These are phyloP conservation scores for Anethum foeniculum DNA, from an alignment of 140 eudicot species.

Conservation along the genomic window DNA sequence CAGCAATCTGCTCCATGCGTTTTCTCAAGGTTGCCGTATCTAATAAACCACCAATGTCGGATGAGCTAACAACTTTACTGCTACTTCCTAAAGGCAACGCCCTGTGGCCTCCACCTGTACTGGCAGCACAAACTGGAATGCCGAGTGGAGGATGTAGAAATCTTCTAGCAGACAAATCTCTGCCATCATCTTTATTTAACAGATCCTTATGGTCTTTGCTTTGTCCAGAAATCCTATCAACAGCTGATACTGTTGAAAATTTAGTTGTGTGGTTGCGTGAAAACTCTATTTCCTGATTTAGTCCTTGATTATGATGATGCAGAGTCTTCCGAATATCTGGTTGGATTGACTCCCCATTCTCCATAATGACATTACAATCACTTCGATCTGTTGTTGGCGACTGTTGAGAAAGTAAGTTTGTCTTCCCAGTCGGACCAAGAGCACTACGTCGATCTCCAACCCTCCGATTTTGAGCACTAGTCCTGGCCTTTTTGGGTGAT, in stretches of 20 bases:
- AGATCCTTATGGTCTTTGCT: slow-evolving; percentile 33
- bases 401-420: slow-evolving; percentile 30
- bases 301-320: slow-evolving; percentile 42
- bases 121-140: slow-evolving; percentile 51
- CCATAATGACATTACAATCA: slow-evolving; percentile 30
- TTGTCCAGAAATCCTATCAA: slow-evolving; percentile 31
- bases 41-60: slow-evolving; percentile 44
- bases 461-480: slow-evolving; percentile 47
- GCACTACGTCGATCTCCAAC: slow-evolving; percentile 52
- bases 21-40: slow-evolving; percentile 51
- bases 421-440: slow-evolving; percentile 56
- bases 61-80: slow-evolving; percentile 32
- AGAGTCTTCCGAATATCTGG: slow-evolving; percentile 38
- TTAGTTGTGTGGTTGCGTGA: slow-evolving; percentile 13
- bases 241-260: slow-evolving; percentile 17
- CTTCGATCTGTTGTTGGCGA: slow-evolving; percentile 27
- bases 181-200: slow-evolving; percentile 31
- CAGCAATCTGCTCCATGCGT: slow-evolving; percentile 78
- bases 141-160: slow-evolving; percentile 77
- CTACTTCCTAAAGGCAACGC: slow-evolving; percentile 33
- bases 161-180: slow-evolving; percentile 36
- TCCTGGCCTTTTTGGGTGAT: slow-evolving; percentile 72
- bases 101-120: slow-evolving; percentile 59
- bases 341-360: slow-evolving; percentile 51
- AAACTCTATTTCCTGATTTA: slow-evolving; percentile 23